Percentiles rank a stretch among this genome's conserved stretches.
Conservation (phyloP, 805 yeast species). For the Metschnikowia baotianmanensis region DNA sequence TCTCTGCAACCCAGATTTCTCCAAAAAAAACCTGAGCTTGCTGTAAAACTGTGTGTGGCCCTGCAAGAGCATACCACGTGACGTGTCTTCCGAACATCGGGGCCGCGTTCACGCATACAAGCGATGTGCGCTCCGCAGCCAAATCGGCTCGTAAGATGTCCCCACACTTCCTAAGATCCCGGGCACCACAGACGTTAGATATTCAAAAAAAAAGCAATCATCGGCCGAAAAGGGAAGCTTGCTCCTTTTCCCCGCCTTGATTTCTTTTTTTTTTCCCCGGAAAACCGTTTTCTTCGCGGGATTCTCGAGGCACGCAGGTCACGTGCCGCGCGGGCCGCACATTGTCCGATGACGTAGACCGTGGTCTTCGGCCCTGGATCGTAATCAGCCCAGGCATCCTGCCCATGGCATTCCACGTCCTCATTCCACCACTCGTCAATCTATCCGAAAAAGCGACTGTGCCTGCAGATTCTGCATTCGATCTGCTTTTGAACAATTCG, state of each 20-base stretch:
- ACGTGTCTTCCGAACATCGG: background rate
- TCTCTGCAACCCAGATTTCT: no score
- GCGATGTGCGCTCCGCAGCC: background rate
- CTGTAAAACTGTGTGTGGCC: background rate
- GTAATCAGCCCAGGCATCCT: slow-evolving; percentile 2
- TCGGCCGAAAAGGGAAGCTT: no score
- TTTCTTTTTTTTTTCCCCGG: no score
- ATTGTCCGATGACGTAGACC: slow-evolving; percentile 2
- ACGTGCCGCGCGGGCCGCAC: slow-evolving; percentile 3
- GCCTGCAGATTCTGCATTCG: background rate
- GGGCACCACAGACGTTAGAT: no score
- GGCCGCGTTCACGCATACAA: background rate
- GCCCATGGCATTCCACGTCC: background rate
- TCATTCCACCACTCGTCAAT: background rate
- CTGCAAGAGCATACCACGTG: slow-evolving; percentile 8
- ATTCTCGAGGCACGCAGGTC: background rate
- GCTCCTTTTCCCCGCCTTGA: no score
- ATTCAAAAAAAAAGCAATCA: no score
- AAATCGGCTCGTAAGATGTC: no score
- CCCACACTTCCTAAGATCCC: no score
- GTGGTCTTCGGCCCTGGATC: slow-evolving; percentile 2
- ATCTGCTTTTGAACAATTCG: no score
- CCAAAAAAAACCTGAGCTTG: background rate
- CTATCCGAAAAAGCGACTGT: background rate
- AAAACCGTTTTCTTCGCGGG: no score